phyloP scores from a whole-genome alignment of 164 flowering plant species.

The Vitis cinerea region DNA sequence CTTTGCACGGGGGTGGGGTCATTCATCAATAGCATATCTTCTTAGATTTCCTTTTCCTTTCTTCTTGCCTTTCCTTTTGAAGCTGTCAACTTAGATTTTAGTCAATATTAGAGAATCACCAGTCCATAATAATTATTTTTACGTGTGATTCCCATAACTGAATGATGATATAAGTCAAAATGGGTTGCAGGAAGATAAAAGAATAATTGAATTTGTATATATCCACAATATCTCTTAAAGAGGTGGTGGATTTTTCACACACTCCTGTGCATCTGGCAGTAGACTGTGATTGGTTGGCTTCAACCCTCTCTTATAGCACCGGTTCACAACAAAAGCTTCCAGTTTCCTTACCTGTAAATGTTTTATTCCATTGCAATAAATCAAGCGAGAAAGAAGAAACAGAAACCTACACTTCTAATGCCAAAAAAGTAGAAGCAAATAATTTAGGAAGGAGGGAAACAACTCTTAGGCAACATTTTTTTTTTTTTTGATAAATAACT shows the following conservation, averaged over 20 bases:
- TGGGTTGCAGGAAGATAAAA: background rate
- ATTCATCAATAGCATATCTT: background rate
- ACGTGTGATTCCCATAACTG: background rate
- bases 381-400: background rate
- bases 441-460: background rate
- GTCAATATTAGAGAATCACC: too few relatives aligned
- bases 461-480: background rate
- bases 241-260: conserved; percentile 43
- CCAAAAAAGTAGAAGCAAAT: background rate
- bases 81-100: background rate
- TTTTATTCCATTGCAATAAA: background rate
- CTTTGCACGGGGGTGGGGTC: background rate
- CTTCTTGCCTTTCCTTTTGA: background rate
- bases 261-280: conserved; percentile 38
- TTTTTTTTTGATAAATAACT: too few relatives aligned
- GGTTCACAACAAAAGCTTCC: conserved; percentile 44
- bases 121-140: too few relatives aligned
- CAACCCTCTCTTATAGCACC: conserved; percentile 46
- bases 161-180: background rate
- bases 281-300: conserved; percentile 46
- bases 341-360: conserved; percentile 58
- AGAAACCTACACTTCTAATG: background rate
- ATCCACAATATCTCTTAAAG: conserved; percentile 11
- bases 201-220: background rate
- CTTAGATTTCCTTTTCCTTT: background rate